These are phyloP conservation scores for Prunus salicina DNA, from an alignment of 306 rosid genomes.

Conservation along the genomic window DNA sequence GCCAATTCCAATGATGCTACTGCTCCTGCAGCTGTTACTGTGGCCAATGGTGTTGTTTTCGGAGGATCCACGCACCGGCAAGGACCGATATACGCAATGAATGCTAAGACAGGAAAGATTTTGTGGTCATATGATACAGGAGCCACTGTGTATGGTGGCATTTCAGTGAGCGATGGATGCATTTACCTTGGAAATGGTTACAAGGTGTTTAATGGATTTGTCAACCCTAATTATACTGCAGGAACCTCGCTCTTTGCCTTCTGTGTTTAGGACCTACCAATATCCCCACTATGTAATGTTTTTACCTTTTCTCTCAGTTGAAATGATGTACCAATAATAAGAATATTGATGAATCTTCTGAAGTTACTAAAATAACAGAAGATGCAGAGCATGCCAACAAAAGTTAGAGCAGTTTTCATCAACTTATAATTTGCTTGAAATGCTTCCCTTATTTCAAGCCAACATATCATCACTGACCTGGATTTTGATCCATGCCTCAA, in stretches of 20 bases:
- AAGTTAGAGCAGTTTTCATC: too few relatives aligned
- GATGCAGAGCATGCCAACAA: too few relatives aligned
- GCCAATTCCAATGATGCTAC: conserved; percentile 30
- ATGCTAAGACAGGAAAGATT: conserved; percentile 38
- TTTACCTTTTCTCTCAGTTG: neutral
- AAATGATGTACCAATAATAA: neutral
- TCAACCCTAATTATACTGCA: conserved; percentile 21
- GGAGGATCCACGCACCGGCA: conserved; percentile 35
- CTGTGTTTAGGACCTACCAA: conserved; percentile 17
- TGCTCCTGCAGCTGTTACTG: conserved; percentile 37
- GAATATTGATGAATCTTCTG: neutral
- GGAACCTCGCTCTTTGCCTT: conserved; percentile 59
- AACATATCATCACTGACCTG: too few relatives aligned
- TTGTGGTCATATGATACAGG: conserved; percentile 46
- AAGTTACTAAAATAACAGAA: too few relatives aligned
- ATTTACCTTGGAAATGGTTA: conserved; percentile 60
- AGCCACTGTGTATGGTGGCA: conserved; percentile 50
- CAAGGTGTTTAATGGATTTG: conserved; percentile 28
- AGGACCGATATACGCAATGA: conserved; percentile 47
- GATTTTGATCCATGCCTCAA: too few relatives aligned
- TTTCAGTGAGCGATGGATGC: conserved; percentile 54
- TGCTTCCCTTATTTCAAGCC: too few relatives aligned
- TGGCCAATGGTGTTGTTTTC: conserved; percentile 55
- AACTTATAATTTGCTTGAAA: too few relatives aligned
- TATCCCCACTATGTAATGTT: neutral